A percentile compares a stretch with the other conserved stretches of the same genome.
Conservation (phyloP, 768 basidiomycete species). For the Rhodotorula diobovata region DNA sequence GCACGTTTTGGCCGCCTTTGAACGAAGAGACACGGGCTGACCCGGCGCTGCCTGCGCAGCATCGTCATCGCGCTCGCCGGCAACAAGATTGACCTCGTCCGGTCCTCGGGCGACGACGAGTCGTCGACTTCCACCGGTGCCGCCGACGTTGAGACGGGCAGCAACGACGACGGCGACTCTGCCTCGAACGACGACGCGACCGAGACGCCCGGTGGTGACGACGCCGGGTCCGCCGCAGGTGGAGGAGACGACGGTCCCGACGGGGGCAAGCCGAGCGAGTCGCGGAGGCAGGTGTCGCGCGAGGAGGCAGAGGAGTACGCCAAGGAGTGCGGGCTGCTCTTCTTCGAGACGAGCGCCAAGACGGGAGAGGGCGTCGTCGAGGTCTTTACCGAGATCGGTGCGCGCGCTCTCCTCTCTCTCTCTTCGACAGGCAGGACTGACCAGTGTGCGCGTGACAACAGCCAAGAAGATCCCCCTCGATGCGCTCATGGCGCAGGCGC, state of each 20-base stretch:
- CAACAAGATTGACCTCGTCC: slow-evolving; percentile 81
- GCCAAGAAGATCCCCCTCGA: slow-evolving; percentile 89
- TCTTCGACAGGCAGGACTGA: too few relatives aligned
- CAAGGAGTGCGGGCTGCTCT: slow-evolving; percentile 83
- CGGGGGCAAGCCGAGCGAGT: slow-evolving; percentile 54
- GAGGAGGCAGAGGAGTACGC: slow-evolving; percentile 98
- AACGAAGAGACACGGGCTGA: background rate
- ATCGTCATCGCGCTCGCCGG: slow-evolving; percentile 91
- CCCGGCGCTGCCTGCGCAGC: slow-evolving; percentile 2
- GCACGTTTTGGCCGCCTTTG: slow-evolving; percentile 50
- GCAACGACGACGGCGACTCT: background rate
- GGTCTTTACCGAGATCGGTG: slow-evolving; percentile 97
- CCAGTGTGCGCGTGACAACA: too few relatives aligned
- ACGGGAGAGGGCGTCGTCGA: slow-evolving; percentile 92
- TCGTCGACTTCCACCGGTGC: slow-evolving; percentile 20
- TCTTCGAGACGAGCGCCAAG: slow-evolving; percentile 98
- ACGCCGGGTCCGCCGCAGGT: slow-evolving; percentile 47
- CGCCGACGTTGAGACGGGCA: slow-evolving; percentile 43
- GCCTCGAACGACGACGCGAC: slow-evolving; percentile 80
- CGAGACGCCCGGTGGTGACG: slow-evolving; percentile 58
- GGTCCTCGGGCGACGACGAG: slow-evolving; percentile 24
- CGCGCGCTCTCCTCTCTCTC: slow-evolving; percentile 34
- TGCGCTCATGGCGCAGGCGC: slow-evolving; percentile 77
- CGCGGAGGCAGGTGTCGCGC: slow-evolving; percentile 77
- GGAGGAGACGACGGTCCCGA: slow-evolving; percentile 59